Evolutionary conservation across 2,329 filamentous ascomycete species (phyloP).

Genomic region (Thyridium curvatum): DNA sequence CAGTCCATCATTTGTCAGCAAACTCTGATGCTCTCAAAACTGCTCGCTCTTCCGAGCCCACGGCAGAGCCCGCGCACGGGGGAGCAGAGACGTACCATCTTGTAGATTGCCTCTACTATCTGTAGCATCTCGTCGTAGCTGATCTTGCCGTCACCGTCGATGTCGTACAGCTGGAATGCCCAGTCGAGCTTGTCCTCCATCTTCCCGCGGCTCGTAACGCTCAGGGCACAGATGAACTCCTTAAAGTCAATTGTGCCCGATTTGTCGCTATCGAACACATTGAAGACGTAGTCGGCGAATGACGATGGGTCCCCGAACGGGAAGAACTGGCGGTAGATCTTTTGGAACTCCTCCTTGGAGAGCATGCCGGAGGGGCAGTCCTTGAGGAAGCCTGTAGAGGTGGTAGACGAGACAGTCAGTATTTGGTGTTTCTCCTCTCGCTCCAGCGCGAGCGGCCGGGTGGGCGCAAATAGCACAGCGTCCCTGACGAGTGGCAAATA

Average conservation of each 20-base stretch:
- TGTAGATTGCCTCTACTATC: constrained; percentile 99
- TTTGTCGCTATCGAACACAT: constrained; percentile 96
- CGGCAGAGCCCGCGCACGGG: neutral
- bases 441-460: neutral
- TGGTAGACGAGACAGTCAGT: constrained; percentile 1
- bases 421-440: neutral
- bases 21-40: neutral
- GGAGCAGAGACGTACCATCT: constrained; percentile 79
- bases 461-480: constrained; percentile 3
- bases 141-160: constrained; percentile 97
- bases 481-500: constrained; percentile 1
- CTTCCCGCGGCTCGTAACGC: constrained; percentile 92
- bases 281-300: constrained; percentile 98
- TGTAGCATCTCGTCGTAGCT: constrained; percentile 98
- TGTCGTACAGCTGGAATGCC: constrained; percentile 99
- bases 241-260: constrained; percentile 98
- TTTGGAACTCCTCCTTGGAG: constrained; percentile 97
- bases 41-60: neutral
- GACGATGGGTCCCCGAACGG: constrained; percentile 95
- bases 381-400: constrained; percentile 77
- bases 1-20: neutral
- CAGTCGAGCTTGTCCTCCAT: constrained; percentile 99
- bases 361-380: constrained; percentile 96
- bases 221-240: constrained; percentile 97
- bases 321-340: constrained; percentile 99